Evolutionary conservation across 805 yeast genomes (phyloP), one percentile per base, ranked within the genome.

Genomic region (Hanseniaspora guilliermondii): DNA sequence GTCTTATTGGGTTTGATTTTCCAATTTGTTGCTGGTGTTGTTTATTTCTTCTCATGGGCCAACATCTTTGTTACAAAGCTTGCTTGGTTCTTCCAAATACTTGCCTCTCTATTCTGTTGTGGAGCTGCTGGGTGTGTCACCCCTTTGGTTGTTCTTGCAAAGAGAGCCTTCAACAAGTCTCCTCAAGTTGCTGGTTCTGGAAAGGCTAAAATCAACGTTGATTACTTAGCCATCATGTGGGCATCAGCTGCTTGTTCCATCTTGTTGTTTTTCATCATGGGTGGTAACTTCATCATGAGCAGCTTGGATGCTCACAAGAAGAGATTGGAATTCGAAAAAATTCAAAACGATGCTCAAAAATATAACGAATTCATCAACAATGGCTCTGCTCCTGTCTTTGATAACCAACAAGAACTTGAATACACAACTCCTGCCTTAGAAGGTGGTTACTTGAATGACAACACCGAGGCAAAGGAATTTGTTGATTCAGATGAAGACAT

Each of bases 81-180:
- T 39, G 75, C 76, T 32, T 71, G 79, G 55, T 70, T 76, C 58
- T 75, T 83, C 60, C 70, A 75, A 47, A 52, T 72, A 2, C 58
- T 80, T 50, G 86, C 78, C 33, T 65, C 77, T 46, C 55, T 84
- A 49, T 77, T 80, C 65, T 69, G 72, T 57, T 70, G 78, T 38
- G 82, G 82, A 49, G 86, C 83, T 53, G 83, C 84, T 45, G 71
- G 85, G 12, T 71, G 83, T 64, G 77, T 80, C 66, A 87, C 96
- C 35, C 93, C 95, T 2, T 85, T 78, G 44, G 68, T 76, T 58
- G 95, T 83, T n/a, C 64, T 85, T 71, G 93, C 86, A 47, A 82
- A 75, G 65, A 73, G 79, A 61, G 82, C 83, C 27, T 89, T 89
- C 76, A 63, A 67, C 39, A 32, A 55, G 16, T 17, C 47, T 24